Percentiles rank a stretch among this genome's conserved stretches.
phyloP scores from a whole-genome alignment of 345 rosid species.

The Acer campestre region DNA sequence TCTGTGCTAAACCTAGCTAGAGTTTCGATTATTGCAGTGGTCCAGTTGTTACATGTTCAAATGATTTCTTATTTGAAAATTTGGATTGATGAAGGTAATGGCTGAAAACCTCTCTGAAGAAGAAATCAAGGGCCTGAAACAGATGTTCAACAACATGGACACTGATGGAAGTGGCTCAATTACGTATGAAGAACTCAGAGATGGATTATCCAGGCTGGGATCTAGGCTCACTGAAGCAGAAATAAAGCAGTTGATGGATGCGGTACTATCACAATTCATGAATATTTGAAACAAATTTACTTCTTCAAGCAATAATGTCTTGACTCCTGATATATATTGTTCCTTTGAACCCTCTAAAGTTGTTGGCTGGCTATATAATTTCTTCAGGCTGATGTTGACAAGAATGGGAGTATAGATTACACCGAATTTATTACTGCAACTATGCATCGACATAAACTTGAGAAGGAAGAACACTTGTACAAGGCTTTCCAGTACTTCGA shows the following conservation, averaged over 20 bases:
- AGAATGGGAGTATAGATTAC: constrained; percentile 83
- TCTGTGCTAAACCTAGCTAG: neutral
- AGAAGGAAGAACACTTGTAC: constrained; percentile 73
- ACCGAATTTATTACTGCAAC: constrained; percentile 84
- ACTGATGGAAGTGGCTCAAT: constrained; percentile 84
- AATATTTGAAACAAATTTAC: neutral
- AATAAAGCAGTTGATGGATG: constrained; percentile 88
- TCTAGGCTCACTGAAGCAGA: constrained; percentile 78
- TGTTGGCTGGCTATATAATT: constrained; percentile 11
- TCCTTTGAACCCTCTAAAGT: neutral
- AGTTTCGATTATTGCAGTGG: neutral
- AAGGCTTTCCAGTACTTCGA: constrained; percentile 83
- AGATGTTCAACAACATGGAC: constrained; percentile 89
- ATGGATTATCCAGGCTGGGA: constrained; percentile 71
- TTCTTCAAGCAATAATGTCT: neutral
- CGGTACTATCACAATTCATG: constrained; percentile 41
- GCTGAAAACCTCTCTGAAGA: constrained; percentile 84
- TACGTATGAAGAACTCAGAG: constrained; percentile 77
- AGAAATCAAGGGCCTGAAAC: constrained; percentile 78
- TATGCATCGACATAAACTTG: constrained; percentile 81
- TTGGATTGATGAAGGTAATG: constrained; percentile 53
- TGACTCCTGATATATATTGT: too few species aligned
- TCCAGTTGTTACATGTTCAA: neutral
- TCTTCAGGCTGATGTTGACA: constrained; percentile 88
- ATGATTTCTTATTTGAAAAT: constrained; percentile 1